Percentiles rank a stretch among this genome's conserved stretches.
These are phyloP conservation scores for Aureobasidium uvarum DNA, from an alignment of 2,329 filamentous ascomycete genomes.

Conservation along the genomic window DNA sequence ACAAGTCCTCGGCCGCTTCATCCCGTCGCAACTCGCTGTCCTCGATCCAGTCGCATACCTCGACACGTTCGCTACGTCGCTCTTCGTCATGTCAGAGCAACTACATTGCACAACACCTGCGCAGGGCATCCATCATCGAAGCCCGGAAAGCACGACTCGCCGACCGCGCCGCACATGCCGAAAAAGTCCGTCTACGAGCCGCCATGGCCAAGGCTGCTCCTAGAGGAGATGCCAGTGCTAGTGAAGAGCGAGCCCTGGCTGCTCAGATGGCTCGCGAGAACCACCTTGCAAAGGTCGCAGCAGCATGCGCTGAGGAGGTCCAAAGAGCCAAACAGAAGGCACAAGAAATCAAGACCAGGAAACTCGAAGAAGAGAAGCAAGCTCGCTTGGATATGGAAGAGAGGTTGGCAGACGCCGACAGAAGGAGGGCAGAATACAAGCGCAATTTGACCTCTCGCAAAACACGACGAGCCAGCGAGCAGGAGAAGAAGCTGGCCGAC, in stretches of 20 bases:
- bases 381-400: conserved; percentile 75
- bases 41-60: conserved; percentile 69
- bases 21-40: conserved; percentile 78
- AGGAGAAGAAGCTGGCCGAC: conserved; percentile 52
- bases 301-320: conserved; percentile 78
- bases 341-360: conserved; percentile 75
- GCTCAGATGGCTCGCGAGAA: conserved; percentile 76
- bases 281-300: conserved; percentile 77
- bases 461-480: conserved; percentile 40
- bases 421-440: conserved; percentile 59
- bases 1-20: conserved; percentile 73
- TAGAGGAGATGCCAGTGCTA: conserved; percentile 57
- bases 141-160: conserved; percentile 76
- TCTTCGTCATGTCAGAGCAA: conserved; percentile 65
- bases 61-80: conserved; percentile 56
- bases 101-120: conserved; percentile 73
- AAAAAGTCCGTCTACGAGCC: conserved; percentile 75
- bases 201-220: conserved; percentile 70
- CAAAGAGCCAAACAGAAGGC: conserved; percentile 79
- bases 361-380: conserved; percentile 69
- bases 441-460: conserved; percentile 50
- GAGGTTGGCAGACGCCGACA: conserved; percentile 73
- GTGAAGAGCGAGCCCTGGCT: conserved; percentile 73
- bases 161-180: conserved; percentile 76
- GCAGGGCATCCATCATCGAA: conserved; percentile 76